Base-by-base conservation (phyloP, 2,329 filamentous ascomycete genomes). In the Dactylellina haptotyla region DNA sequence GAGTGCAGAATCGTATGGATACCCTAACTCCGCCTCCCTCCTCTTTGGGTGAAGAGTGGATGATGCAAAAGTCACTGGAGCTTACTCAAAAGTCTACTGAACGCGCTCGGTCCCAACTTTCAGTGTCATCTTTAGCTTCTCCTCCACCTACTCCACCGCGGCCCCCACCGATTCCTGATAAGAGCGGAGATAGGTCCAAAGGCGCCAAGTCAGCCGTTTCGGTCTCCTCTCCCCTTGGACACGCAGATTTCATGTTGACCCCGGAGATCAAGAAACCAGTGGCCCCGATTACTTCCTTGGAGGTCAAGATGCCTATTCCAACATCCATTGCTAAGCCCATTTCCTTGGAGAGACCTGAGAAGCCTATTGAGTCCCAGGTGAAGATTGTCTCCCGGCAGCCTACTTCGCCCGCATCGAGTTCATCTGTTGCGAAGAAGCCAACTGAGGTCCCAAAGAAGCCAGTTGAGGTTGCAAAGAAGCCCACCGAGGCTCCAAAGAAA, bases 291-390 rank as follows among this genome's bases (percentile, higher is more conserved):
- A 5, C 51, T 34, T 26, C 51, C 1, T 62, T 73, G 30, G 69
- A 73, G 30, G 61, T 73, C 25, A 73, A 73, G 32, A 73, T 73
- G 69, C 69, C 69, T 0, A 62, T 73, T 28, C 69, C 69, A 37
- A 73, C 69, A 14, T 73, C 69, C 2, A 63, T 73, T 45, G 54
- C 69, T 0, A 73, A 73, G 54, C 69, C 69, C n/a, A 73, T 73
- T 34, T 54, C 69, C 2, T 56, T 73, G 32, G 69, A 73, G 28
- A 73, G 62, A 26, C 69, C 69, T 3, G 61, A 65, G 54, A 73
- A 61, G 39, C 69, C 69, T 4, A 56, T 73, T 51, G 69, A 66
- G 25, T 73, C 69, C 18, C 61, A 73, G 34, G 61, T 73, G 9
- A 73, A 73, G n/a, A 73, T 66, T 46, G 61, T 73, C 28, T 57